Conservation (phyloP, 2,329 filamentous ascomycete species). For the Escovopsis weberi region DNA sequence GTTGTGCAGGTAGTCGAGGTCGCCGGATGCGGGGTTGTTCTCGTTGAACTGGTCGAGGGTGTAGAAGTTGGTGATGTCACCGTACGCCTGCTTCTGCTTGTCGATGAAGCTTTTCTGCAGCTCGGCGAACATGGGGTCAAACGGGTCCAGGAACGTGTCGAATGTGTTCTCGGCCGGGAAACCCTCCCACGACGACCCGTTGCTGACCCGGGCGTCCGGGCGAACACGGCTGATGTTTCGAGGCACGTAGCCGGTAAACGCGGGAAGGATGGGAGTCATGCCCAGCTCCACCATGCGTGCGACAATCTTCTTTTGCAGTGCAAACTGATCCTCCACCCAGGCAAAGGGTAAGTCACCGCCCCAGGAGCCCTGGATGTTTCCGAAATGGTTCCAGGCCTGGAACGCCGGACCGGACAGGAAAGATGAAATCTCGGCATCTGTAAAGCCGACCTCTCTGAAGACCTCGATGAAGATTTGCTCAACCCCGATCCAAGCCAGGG, state of each 20-base stretch:
- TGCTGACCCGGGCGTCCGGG: constrained; percentile 29
- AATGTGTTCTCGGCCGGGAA: constrained; percentile 28
- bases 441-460: constrained; percentile 30
- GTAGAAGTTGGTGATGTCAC: constrained; percentile 32
- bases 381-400: constrained; percentile 37
- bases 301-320: constrained; percentile 32
- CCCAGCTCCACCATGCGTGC: constrained; percentile 34
- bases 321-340: constrained; percentile 33
- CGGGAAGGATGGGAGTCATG: constrained; percentile 35
- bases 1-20: constrained; percentile 27
- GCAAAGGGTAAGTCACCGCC: constrained; percentile 24
- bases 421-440: constrained; percentile 25
- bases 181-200: constrained; percentile 27
- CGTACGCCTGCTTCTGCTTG: constrained; percentile 30
- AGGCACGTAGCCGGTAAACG: constrained; percentile 35
- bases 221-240: constrained; percentile 22
- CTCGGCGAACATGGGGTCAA: constrained; percentile 25
- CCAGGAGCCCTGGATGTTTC: constrained; percentile 38
- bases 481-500: constrained; percentile 34
- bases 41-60: constrained; percentile 39
- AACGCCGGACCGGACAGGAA: constrained; percentile 36
- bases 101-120: constrained; percentile 30
- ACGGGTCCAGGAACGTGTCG: constrained; percentile 32
- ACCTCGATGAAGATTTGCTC: constrained; percentile 35
- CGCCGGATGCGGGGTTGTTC: constrained; percentile 31